phyloP scores from a whole-genome alignment of 352 stramenopile genomes.

The Phytophthora cactorum region DNA sequence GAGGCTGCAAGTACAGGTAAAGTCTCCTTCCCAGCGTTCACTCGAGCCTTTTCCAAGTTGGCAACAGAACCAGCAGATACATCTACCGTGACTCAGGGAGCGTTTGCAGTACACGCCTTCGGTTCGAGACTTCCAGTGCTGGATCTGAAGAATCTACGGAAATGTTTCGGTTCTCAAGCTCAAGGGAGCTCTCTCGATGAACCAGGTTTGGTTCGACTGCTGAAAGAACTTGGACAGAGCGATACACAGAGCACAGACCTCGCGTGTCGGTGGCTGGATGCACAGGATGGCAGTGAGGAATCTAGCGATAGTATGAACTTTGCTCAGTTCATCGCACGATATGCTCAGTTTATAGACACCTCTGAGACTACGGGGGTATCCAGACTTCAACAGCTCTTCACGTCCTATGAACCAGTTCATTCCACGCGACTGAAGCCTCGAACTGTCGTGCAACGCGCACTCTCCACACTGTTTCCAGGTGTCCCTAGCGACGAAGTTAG shows the following conservation, averaged over 20 bases:
- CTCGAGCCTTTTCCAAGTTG: constrained; percentile 59
- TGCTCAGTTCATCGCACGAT: constrained; percentile 71
- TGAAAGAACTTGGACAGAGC: constrained; percentile 45
- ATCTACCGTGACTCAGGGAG: constrained; percentile 21
- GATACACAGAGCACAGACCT: constrained; percentile 22
- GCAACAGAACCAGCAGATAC: constrained; percentile 49
- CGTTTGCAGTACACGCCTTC: constrained; percentile 30
- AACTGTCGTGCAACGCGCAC: constrained; percentile 32
- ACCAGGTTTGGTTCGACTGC: constrained; percentile 36
- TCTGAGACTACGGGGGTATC: constrained; percentile 32
- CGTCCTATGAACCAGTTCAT: constrained; percentile 41
- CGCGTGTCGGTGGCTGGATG: constrained; percentile 34
- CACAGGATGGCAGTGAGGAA: constrained; percentile 14
- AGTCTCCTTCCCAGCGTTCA: constrained; percentile 64
- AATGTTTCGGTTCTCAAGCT: constrained; percentile 49
- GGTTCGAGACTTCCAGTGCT: constrained; percentile 43
- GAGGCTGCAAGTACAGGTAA: constrained; percentile 25
- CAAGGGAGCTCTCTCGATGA: constrained; percentile 41
- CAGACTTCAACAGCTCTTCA: constrained; percentile 47
- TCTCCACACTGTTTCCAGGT: constrained; percentile 41
- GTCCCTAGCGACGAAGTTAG: constrained; percentile 33
- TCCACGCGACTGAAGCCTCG: constrained; percentile 42
- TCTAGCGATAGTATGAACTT: constrained; percentile 44
- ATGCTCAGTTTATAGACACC: constrained; percentile 49
- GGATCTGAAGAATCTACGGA: constrained; percentile 46